These are phyloP conservation scores for Chytridiales sp. DNA, from an alignment of 371 early-diverging fungal genomes.

Conservation along the genomic window DNA sequence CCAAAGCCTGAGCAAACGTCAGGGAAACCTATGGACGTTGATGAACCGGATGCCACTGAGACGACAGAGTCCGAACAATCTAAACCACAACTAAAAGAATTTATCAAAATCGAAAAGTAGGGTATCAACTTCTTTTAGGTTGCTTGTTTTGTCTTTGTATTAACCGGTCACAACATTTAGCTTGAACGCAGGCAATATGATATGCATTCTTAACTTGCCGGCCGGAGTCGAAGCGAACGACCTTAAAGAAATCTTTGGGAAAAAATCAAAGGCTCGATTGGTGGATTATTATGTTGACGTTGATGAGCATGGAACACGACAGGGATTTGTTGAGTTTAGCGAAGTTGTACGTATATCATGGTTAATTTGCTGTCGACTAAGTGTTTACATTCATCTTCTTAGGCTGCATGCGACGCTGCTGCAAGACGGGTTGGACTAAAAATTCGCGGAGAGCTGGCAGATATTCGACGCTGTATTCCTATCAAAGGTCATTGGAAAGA, in stretches of 20 bases:
- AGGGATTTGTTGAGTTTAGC: constrained; percentile 44
- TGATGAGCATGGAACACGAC: constrained; percentile 35
- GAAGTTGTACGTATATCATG: constrained; percentile 15
- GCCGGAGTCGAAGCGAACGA: constrained; percentile 17
- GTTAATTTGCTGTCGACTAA: no score
- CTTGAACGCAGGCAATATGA: constrained; percentile 42
- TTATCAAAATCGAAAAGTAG: no score
- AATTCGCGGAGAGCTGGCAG: constrained; percentile 16
- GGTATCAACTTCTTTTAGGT: no score
- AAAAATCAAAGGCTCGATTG: constrained; percentile 18
- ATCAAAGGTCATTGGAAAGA: constrained; percentile 35
- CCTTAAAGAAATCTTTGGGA: constrained; percentile 25
- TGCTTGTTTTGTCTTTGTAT: not conserved
- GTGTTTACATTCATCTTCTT: not conserved
- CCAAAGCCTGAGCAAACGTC: not conserved
- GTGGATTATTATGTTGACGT: constrained; percentile 39
- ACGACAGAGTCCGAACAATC: not conserved
- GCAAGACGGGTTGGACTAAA: constrained; percentile 18
- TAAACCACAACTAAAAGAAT: no score
- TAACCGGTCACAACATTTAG: no score
- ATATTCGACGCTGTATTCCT: constrained; percentile 42
- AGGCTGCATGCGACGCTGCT: not conserved
- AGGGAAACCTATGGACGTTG: constrained; percentile 9
- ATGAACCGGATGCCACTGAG: no score
- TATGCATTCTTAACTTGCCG: constrained; percentile 33